Percentiles rank a stretch among this genome's conserved stretches.
Evolutionary conservation across 164 flowering plant genomes (phyloP).

Genomic region (Annona squamosa): DNA sequence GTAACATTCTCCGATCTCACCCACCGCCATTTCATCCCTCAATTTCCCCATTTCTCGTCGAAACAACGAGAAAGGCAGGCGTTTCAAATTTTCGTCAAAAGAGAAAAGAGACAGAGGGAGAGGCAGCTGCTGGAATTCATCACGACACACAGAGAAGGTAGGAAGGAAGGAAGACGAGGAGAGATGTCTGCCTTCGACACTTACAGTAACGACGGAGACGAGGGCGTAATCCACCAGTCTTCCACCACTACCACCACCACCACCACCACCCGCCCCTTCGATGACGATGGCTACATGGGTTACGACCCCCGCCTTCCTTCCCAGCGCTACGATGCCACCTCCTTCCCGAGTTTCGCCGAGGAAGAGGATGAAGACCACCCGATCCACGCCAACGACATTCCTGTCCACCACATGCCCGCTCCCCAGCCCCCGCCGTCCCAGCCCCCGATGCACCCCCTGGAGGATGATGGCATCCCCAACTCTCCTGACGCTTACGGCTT

Average conservation of each 20-base stretch:
- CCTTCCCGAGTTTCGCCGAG: constrained; percentile 24
- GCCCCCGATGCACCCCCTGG: constrained; percentile 7
- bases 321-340: constrained; percentile 32
- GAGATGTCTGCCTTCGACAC: constrained; percentile 44
- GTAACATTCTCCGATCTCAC: no score
- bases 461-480: constrained; percentile 10
- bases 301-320: constrained; percentile 35
- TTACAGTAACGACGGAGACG: constrained; percentile 48
- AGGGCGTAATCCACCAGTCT: constrained; percentile 14
- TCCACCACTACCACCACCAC: constrained; percentile 11
- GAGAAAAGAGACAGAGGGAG: constrained; percentile 4
- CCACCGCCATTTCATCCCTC: no score
- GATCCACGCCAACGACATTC: constrained; percentile 41
- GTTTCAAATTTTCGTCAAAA: no score
- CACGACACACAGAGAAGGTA: not conserved
- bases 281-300: constrained; percentile 41
- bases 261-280: constrained; percentile 31
- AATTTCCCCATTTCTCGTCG: no score
- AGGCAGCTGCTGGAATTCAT: constrained; percentile 3
- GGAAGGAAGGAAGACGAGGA: not conserved
- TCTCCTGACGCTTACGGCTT: constrained; percentile 51
- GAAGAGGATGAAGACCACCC: constrained; percentile 11
- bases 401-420: constrained; percentile 32
- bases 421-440: constrained; percentile 4
- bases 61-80: no score